phyloP scores from a whole-genome alignment of 352 stramenopile genomes.

The Plasmopara viticola region DNA sequence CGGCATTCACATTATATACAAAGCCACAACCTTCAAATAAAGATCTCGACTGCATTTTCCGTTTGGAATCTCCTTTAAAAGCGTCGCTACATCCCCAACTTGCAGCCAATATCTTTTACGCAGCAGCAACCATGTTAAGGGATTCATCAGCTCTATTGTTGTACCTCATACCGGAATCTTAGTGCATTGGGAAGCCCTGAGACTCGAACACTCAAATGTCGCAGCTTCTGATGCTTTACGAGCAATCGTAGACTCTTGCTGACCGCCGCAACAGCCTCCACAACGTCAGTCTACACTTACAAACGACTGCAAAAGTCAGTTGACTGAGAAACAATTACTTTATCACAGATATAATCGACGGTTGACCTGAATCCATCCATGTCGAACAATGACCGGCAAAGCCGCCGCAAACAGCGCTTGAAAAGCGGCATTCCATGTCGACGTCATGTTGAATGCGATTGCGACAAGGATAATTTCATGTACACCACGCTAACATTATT shows the following conservation, averaged over 20 bases:
- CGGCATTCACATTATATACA: background rate
- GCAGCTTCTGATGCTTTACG: conserved; percentile 27
- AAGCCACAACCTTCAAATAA: conserved; percentile 25
- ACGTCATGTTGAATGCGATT: conserved; percentile 13
- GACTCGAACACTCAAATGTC: conserved; percentile 15
- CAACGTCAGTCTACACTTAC: conserved; percentile 23
- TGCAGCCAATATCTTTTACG: conserved; percentile 37
- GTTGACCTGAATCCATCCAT: conserved; percentile 40
- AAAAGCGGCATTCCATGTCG: conserved; percentile 1
- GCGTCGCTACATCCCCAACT: conserved; percentile 21
- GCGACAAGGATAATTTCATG: conserved; percentile 5
- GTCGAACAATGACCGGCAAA: conserved; percentile 31
- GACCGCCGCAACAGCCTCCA: conserved; percentile 27
- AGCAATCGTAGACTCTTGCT: conserved; percentile 15
- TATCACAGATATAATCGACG: background rate
- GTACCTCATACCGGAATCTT: conserved; percentile 26
- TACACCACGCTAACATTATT: background rate
- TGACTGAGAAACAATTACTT: background rate
- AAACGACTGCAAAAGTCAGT: conserved; percentile 3
- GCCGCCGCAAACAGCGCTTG: conserved; percentile 8
- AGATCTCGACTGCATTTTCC: conserved; percentile 10
- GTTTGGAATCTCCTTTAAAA: conserved; percentile 17
- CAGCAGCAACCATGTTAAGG: conserved; percentile 1
- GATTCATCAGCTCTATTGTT: background rate
- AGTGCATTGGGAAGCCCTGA: conserved; percentile 19